Conservation (phyloP, 805 yeast genomes). For the Suhomyces sp. region DNA sequence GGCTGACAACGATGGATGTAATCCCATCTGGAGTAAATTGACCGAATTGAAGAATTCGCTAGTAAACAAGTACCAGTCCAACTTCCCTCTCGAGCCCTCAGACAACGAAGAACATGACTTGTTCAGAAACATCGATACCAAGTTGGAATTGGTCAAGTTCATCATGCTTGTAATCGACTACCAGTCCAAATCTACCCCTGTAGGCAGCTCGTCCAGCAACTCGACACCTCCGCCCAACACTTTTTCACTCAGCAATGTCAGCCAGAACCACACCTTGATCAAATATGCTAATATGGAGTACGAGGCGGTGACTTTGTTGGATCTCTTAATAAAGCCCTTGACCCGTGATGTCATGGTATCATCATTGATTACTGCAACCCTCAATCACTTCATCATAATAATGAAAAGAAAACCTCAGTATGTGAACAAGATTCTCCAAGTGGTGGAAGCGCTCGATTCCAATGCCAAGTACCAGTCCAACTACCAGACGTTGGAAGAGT, state of each 20-base stretch:
- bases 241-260: slow-evolving; percentile 50
- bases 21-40: slow-evolving; percentile 54
- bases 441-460: slow-evolving; percentile 60
- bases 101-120: slow-evolving; percentile 50
- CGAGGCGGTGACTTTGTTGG: slow-evolving; percentile 67
- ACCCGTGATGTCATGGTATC: slow-evolving; percentile 52
- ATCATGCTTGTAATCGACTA: slow-evolving; percentile 48
- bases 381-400: slow-evolving; percentile 61
- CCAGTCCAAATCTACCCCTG: slow-evolving; percentile 41
- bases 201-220: slow-evolving; percentile 2
- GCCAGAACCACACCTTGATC: slow-evolving; percentile 63
- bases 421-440: slow-evolving; percentile 53
- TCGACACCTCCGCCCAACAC: slow-evolving; percentile 17
- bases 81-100: slow-evolving; percentile 49
- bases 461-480: slow-evolving; percentile 53
- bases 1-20: slow-evolving; percentile 46
- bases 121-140: slow-evolving; percentile 53
- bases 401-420: slow-evolving; percentile 65
- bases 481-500: slow-evolving; percentile 41
- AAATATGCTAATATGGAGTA: slow-evolving; percentile 54
- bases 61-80: slow-evolving; percentile 58
- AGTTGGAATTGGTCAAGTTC: slow-evolving; percentile 70
- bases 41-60: slow-evolving; percentile 54
- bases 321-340: slow-evolving; percentile 56
- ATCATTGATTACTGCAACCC: slow-evolving; percentile 61